Evolutionary conservation across 129 eudicot species (phyloP).

Genomic region (Logfia minima): DNA sequence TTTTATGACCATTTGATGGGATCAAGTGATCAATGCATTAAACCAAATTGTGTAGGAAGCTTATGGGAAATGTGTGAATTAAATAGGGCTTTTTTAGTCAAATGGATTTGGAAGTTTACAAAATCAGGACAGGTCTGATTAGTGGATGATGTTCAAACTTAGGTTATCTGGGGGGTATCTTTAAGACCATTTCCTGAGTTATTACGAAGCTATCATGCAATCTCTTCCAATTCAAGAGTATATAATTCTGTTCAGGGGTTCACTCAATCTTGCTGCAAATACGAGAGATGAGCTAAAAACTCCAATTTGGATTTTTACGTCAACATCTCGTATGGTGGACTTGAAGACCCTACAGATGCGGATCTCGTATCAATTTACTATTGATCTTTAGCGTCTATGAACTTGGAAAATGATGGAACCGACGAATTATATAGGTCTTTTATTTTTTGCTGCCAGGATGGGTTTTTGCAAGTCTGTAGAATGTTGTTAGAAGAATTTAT

Average conservation of each 20-base stretch:
- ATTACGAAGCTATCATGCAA: conserved; percentile 47
- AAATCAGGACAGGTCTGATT: not conserved
- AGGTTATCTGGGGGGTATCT: conserved; percentile 50
- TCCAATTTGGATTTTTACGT: conserved; percentile 62
- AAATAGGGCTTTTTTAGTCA: not conserved
- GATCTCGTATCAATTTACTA: too few species aligned
- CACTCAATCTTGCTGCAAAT: conserved; percentile 54
- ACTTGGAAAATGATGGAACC: too few species aligned
- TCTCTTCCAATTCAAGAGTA: conserved; percentile 69
- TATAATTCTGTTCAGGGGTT: conserved; percentile 51
- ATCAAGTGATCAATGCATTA: not conserved
- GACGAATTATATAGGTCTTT: too few species aligned
- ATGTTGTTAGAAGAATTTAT: too few species aligned
- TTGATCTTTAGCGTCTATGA: too few species aligned
- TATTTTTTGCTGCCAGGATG: too few species aligned
- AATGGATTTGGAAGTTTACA: not conserved
- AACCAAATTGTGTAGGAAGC: not conserved
- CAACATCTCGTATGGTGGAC: conserved; percentile 55
- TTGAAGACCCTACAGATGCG: conserved; percentile 53
- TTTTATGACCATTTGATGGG: not conserved
- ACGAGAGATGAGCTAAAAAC: conserved; percentile 39
- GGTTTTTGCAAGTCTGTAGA: too few species aligned
- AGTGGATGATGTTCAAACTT: conserved; percentile 36
- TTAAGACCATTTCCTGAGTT: conserved; percentile 50
- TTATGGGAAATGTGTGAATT: not conserved